Base-by-base conservation (phyloP, 2,329 filamentous ascomycete genomes). In the Dothideomycetes sp. region DNA sequence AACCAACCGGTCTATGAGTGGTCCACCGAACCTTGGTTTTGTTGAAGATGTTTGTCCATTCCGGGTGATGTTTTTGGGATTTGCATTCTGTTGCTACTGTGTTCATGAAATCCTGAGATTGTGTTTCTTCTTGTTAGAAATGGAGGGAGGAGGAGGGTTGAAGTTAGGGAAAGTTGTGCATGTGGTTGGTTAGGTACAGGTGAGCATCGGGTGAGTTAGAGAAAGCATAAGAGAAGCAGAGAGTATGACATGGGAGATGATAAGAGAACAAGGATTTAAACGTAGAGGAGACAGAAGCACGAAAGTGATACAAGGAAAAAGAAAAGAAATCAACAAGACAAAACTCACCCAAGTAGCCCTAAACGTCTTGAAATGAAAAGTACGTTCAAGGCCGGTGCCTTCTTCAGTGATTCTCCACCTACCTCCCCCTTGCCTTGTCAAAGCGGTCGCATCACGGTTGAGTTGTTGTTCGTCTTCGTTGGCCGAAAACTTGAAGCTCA, bases 51-150 rank as follows among this genome's bases (percentile, higher is more conserved):
- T 86, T 85, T 2, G 78, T 80, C 81, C 81, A 85, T 57, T 85
- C 81, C 0, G 82, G 81, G 53, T 86, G 82, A 56, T 86, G 82
- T 51, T 76, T 81, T 53, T 73, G 70, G 25, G 73, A 57, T 53
- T 81, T 80, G 61, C 79, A 82, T 52, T 84, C 73, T 22, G 78
- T 62, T 9, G 80, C 76, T 11, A 85, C 71, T 2, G 70, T 69
- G n/a, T 78, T 81, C 80, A 85, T 84, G 61, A 85, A 86, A 48
- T 80, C 78, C 78, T 82, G 46, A n/a, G n/a, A n/a, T n/a, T n/a
- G n/a, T n/a, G n/a, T n/a, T n/a, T n/a, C n/a, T n/a, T n/a, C n/a
- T n/a, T n/a, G n/a, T n/a, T n/a, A n/a, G n/a, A n/a, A n/a, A n/a
- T n/a, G 30, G 11, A 4, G 27, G 15, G 32, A 32, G 16, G 10